Percentiles rank a stretch among this genome's conserved stretches.
These are phyloP conservation scores for Quercus lobata DNA, from an alignment of 331 rosid species.

Conservation along the genomic window DNA sequence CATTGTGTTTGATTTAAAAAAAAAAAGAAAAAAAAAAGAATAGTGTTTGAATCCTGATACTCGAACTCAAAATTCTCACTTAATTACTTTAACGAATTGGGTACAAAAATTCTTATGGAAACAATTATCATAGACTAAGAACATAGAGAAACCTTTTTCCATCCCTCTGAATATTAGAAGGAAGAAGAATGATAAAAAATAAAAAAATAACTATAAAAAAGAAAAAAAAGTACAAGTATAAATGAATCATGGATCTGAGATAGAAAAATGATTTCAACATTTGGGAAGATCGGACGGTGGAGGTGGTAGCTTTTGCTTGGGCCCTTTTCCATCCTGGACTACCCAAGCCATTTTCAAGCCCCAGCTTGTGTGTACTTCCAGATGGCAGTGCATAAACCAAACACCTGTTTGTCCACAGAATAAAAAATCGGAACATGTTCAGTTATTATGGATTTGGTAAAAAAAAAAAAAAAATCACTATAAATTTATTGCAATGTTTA, in stretches of 20 bases:
- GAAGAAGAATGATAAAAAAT: neutral
- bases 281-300: conserved; percentile 88
- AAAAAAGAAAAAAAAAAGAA: neutral
- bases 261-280: conserved; percentile 30
- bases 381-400: conserved; percentile 88
- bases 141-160: no score
- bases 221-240: neutral
- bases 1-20: no score
- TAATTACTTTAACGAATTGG: neutral
- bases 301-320: conserved; percentile 70
- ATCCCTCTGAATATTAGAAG: no score
- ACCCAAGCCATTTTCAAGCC: conserved; percentile 89
- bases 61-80: neutral
- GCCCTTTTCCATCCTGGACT: conserved; percentile 61
- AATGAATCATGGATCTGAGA: neutral
- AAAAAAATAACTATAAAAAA: neutral
- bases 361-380: conserved; percentile 89
- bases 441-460: neutral
- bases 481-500: no score
- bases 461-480: neutral
- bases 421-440: neutral
- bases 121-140: neutral
- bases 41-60: neutral
- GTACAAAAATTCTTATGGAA: neutral
- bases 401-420: conserved; percentile 40